Evolutionary conservation across 768 basidiomycete species (phyloP), one percentile per base, ranked within the genome.

Genomic region (Kwoniella europaea): DNA sequence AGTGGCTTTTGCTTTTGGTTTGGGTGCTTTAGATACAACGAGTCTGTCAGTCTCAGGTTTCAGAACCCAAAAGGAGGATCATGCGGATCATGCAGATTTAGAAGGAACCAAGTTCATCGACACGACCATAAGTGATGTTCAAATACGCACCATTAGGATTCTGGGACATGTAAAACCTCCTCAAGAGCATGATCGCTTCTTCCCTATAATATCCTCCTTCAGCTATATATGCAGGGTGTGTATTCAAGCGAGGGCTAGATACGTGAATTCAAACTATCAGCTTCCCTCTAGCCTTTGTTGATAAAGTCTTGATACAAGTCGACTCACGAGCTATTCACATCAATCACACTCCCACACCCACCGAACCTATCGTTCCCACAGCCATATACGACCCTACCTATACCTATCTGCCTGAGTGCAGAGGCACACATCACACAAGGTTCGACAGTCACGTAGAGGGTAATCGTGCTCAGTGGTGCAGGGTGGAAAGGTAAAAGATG

Each of bases 351-450:
- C 53, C 93, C 96, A 83, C 94, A 96, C 3, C 97, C 97, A 10
- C 97, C 96, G 75, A 99, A 98, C 69, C 94, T 88, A 73, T 97
- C 96, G 82, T 99, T 99, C 22, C 88, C 91, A 82, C 94, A 96
- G 1, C 97, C 97, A 81, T 92, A 98, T 71, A 89, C 91, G 6
- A 98, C 96, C 73, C 91, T 87, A 68, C 89, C 90, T 76, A 99
- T 93, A 16, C 95, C 95, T 72, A 96, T 84, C 84, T 98, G 97
- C 65, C 96, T 88, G 43, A 99, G 87, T 12, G 96, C 97, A 24
- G 93, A 94, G 13, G 94, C 93, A 75, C 97, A 99, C 97, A 98
- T 98, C 82, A 98, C 94, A 84, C 97, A 99, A 0, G 96, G 97
- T 84, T 99, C 96, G 64, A 99, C 97, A 4, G 97, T 99, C 63